phyloP scores from a whole-genome alignment of 177 flowering plant genomes.

The Vitis hybrid region DNA sequence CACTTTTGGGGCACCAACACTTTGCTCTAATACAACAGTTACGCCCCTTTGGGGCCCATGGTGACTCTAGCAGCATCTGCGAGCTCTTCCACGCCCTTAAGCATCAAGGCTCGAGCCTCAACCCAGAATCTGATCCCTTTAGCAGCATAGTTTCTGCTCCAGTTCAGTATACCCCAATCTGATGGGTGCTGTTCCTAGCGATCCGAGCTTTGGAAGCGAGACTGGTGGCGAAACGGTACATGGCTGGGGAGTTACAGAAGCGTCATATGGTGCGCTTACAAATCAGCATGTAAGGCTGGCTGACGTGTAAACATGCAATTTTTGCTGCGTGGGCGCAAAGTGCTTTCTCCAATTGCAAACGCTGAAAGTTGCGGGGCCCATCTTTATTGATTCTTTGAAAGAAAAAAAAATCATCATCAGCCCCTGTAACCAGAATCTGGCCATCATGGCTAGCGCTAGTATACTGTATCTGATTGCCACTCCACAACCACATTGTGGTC shows the following conservation, averaged over 20 bases:
- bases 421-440: constrained; percentile 82
- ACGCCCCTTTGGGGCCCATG: constrained; percentile 99
- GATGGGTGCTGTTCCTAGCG: constrained; percentile 34
- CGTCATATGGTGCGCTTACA: constrained; percentile 91
- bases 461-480: constrained; percentile 86
- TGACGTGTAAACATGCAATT: constrained; percentile 75
- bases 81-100: constrained; percentile 90
- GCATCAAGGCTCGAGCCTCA: constrained; percentile 89
- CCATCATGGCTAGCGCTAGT: constrained; percentile 89
- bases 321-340: constrained; percentile 85
- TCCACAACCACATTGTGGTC: too few relatives aligned
- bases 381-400: constrained; percentile 76
- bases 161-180: constrained; percentile 68
- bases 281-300: constrained; percentile 93
- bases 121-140: constrained; percentile 88
- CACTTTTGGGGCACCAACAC: constrained; percentile 94
- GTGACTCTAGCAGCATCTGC: constrained; percentile 97
- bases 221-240: constrained; percentile 51
- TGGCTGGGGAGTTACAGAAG: constrained; percentile 8
- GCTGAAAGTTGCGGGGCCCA: constrained; percentile 51
- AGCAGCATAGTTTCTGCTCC: constrained; percentile 93
- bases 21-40: constrained; percentile 92
- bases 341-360: constrained; percentile 61
- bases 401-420: constrained; percentile 75
- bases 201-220: constrained; percentile 55